A percentile compares a stretch with the other conserved stretches of the same genome.
Evolutionary conservation across 2,329 filamentous ascomycete species (phyloP).

Genomic region (Immersiporthe knoxdaviesiana): DNA sequence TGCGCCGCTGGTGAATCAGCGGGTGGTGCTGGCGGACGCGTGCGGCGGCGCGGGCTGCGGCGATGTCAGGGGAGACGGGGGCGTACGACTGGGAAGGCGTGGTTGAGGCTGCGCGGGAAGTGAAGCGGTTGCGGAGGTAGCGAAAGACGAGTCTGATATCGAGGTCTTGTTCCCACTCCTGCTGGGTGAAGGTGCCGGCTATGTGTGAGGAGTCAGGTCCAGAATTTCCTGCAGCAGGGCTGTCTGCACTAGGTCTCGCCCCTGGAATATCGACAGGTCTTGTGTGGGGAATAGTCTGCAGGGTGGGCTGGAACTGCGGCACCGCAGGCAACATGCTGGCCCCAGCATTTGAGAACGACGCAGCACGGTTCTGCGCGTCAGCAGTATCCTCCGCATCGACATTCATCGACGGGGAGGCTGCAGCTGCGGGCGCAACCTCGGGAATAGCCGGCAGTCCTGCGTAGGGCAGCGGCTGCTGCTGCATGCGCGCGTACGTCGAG

Average conservation of each 20-base stretch:
- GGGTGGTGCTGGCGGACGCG: conserved; percentile 89
- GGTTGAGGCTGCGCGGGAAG: conserved; percentile 49
- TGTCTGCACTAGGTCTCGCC: conserved; percentile 33
- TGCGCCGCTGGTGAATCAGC: conserved; percentile 66
- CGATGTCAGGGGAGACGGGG: conserved; percentile 33
- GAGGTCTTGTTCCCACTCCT: conserved; percentile 93
- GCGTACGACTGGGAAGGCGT: conserved; percentile 52
- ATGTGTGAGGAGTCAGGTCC: conserved; percentile 22
- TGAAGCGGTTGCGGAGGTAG: conserved; percentile 79
- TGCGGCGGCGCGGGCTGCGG: conserved; percentile 72
- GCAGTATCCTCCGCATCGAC: conserved; percentile 22
- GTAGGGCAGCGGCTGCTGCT: conserved; percentile 71
- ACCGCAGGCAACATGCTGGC: conserved; percentile 19
- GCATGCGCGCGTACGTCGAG: conserved; percentile 72
- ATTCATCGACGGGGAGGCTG: conserved; percentile 27
- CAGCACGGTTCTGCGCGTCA: conserved; percentile 29
- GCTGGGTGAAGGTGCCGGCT: conserved; percentile 57
- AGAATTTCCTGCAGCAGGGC: conserved; percentile 24
- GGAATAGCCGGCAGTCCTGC: conserved; percentile 73
- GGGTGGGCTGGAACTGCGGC: conserved; percentile 50
- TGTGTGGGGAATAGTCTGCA: conserved; percentile 44
- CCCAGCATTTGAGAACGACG: conserved; percentile 21
- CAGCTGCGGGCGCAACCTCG: conserved; percentile 47
- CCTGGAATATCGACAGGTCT: conserved; percentile 44
- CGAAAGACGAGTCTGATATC: conserved; percentile 91